Conservation (phyloP, 2,329 filamentous ascomycete genomes). For the Colletotrichum sp. region DNA sequence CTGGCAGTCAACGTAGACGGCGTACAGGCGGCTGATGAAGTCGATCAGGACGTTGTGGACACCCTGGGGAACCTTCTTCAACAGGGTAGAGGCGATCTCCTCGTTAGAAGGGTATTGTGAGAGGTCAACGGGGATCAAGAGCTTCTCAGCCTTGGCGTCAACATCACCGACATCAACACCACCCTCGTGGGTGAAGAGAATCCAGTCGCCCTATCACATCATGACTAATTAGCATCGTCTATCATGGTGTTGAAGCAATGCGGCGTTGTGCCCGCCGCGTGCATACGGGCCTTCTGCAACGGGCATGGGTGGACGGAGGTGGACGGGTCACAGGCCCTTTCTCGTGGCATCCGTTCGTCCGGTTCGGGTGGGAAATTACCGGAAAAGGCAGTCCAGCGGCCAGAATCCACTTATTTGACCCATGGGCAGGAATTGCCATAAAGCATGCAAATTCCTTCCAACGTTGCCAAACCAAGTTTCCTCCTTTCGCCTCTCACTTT, state of each 20-base stretch:
- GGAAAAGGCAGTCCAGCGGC: constrained; percentile 19
- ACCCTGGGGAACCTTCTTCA: constrained; percentile 93
- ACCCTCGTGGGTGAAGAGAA: constrained; percentile 99
- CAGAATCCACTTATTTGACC: constrained; percentile 23
- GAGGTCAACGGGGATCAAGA: constrained; percentile 95
- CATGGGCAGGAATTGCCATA: constrained; percentile 17
- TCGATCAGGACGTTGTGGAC: constrained; percentile 98
- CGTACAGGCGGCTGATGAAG: constrained; percentile 98
- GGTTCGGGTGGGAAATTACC: constrained; percentile 31
- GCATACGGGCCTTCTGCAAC: constrained; percentile 1
- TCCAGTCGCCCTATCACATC: constrained; percentile 86
- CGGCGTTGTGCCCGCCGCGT: neutral
- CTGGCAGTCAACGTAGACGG: constrained; percentile 99
- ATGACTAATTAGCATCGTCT: constrained; percentile 11
- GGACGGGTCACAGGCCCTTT: constrained; percentile 23
- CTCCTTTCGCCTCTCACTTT: neutral
- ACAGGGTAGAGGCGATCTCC: constrained; percentile 81
- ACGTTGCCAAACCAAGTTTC: constrained; percentile 8
- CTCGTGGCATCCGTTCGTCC: constrained; percentile 45
- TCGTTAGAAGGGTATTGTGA: constrained; percentile 95
- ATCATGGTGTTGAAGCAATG: neutral
- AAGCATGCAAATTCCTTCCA: constrained; percentile 16
- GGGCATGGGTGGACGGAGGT: constrained; percentile 7
- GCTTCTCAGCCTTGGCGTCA: constrained; percentile 98
- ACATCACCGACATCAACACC: constrained; percentile 99